Evolutionary conservation across 306 rosid genomes (phyloP).

Genomic region (Rosa rugosa): DNA sequence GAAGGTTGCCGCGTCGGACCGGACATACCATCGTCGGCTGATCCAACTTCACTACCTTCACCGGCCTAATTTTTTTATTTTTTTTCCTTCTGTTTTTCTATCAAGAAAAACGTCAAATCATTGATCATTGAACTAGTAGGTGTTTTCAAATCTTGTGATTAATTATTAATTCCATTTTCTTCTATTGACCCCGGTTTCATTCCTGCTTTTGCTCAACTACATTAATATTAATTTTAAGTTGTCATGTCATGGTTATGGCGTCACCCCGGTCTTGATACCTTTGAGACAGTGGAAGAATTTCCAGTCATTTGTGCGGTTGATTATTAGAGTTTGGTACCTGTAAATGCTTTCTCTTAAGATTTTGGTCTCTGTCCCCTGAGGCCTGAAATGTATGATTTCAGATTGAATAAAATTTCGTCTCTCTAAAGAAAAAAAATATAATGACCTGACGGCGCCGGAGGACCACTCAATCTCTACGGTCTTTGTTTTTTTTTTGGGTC

Average conservation of each 20-base stretch:
- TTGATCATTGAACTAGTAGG: constrained; percentile 16
- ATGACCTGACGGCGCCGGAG: constrained; percentile 37
- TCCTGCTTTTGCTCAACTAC: constrained; percentile 7
- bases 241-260: too few species aligned
- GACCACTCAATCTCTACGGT: constrained; percentile 16
- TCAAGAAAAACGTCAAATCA: constrained; percentile 14
- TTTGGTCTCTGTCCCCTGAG: too few species aligned
- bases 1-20: constrained; percentile 88
- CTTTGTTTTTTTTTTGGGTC: not conserved
- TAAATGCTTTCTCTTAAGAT: too few species aligned
- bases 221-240: constrained; percentile 15
- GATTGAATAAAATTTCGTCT: too few species aligned
- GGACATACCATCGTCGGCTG: constrained; percentile 82
- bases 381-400: too few species aligned
- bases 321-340: too few species aligned
- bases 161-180: not conserved
- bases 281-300: too few species aligned
- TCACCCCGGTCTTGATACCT: too few species aligned
- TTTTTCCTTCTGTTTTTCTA: not conserved
- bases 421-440: too few species aligned
- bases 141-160: not conserved
- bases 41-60: constrained; percentile 73
- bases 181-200: not conserved
- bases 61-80: constrained; percentile 39
- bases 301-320: too few species aligned